Evolutionary conservation across 2,329 filamentous ascomycete species (phyloP).

Genomic region (Proliferodiscus dingleyae): DNA sequence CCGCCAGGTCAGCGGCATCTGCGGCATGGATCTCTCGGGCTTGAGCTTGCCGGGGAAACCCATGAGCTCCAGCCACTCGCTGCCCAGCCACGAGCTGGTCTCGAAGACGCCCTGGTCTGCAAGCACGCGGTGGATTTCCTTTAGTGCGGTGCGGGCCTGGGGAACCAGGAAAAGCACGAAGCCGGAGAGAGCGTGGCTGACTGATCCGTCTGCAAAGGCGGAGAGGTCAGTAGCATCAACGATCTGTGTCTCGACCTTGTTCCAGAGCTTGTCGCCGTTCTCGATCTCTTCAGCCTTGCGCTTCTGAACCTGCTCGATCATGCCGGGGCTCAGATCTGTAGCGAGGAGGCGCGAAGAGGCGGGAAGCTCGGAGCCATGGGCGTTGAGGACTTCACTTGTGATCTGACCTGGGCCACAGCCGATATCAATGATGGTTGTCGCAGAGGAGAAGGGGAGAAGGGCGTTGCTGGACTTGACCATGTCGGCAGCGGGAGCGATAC

Average conservation of each 20-base stretch:
- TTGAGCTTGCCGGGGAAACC: background rate
- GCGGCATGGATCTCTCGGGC: background rate
- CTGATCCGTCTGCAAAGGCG: background rate
- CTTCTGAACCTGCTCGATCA: slow-evolving; percentile 2
- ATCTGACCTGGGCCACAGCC: slow-evolving; percentile 1
- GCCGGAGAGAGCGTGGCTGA: slow-evolving; percentile 1
- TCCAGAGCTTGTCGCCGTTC: background rate
- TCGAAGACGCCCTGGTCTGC: background rate
- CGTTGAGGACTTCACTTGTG: background rate
- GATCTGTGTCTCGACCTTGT: background rate
- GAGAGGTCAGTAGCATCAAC: slow-evolving; percentile 1
- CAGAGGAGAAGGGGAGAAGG: background rate
- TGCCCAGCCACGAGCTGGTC: slow-evolving; percentile 3
- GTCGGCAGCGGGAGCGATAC: background rate
- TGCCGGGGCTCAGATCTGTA: slow-evolving; percentile 1
- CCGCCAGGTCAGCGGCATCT: slow-evolving; percentile 2
- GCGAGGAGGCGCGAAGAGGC: background rate
- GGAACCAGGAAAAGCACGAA: slow-evolving; percentile 2
- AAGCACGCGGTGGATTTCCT: slow-evolving; percentile 1
- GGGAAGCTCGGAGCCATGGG: slow-evolving; percentile 2
- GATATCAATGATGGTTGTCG: background rate
- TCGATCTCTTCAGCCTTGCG: background rate
- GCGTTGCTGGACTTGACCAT: background rate
- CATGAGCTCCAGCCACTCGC: slow-evolving; percentile 5
- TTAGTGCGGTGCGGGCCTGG: background rate